Base-by-base conservation (phyloP, 768 basidiomycete genomes). In the Holtermanniella nyarrowii region DNA sequence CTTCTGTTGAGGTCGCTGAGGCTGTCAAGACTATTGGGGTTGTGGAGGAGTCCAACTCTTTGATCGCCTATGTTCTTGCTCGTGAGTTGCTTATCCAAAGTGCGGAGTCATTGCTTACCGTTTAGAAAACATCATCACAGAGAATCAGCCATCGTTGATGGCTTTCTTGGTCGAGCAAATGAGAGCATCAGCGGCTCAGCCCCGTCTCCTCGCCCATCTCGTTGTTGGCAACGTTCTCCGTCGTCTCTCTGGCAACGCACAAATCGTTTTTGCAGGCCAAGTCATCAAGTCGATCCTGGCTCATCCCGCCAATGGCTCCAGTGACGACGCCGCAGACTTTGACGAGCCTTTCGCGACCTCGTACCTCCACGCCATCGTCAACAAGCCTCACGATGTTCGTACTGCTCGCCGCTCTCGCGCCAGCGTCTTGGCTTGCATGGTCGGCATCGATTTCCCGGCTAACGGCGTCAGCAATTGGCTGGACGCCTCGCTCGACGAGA, bases 101-200 rank as follows among this genome's bases (percentile, higher is more conserved):
- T 45, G 37, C 26, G 21, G 20, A 43, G 25, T 52, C 16, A 42
- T 25, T 48, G 5, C 18, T 45, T 25, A 21, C 22, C 16, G 13
- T 41, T 12, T 57, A 86, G 87, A 80, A 45, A 86, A 85, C 53
- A 79, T 88, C 46, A 61, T 82, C 10, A 66, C 66, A 2, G n/a
- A n/a, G n/a, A n/a, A n/a, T n/a, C 84, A 82, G 0, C 73, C 76
- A 37, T 57, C 69, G 20, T 76, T 81, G 53, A 60, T 82, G 16
- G 72, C 73, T 1, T 72, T 72, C 48, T 64, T 90, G 13, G 61
- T 86, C 3, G 58, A 59, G 16, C 81, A 78, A 55, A 56, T 86
- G 11, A 72, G 75, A 1, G 77, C 78, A 44, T 46, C 72, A 0
- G 74, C 79, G 54, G 62, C 78, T 0, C 77, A 84, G 55, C 73